Evolutionary conservation across 78 protist genomes (phyloP).

Genomic region (Dictyostelium discoideum): DNA sequence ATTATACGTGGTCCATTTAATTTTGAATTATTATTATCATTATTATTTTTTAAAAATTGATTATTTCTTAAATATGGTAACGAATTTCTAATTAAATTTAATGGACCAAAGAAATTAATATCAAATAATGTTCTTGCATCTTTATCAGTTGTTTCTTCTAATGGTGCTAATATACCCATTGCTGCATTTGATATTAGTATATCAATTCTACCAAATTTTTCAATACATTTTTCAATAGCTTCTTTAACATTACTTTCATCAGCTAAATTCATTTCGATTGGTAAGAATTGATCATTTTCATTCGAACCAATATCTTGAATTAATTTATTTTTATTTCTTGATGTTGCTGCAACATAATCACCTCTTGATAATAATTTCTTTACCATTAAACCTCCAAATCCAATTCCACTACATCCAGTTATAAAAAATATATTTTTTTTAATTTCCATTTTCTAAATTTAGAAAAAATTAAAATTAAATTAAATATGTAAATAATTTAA

Average conservation of each 20-base stretch:
- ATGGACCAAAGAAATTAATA: constrained; percentile 14
- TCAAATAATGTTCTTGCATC: neutral
- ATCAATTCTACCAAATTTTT: constrained; percentile 9
- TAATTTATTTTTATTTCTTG: neutral
- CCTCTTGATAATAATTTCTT: neutral
- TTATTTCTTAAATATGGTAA: constrained; percentile 18
- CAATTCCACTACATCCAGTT: constrained; percentile 5
- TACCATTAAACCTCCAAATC: neutral
- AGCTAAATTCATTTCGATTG: neutral
- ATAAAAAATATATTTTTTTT: neutral
- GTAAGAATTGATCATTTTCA: neutral
- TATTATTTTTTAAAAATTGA: neutral
- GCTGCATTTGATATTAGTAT: constrained; percentile 33
- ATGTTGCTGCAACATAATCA: constrained; percentile 19
- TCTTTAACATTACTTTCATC: neutral
- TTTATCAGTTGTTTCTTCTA: constrained; percentile 9
- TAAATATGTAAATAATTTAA: no score
- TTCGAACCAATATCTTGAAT: neutral
- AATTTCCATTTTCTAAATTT: neutral
- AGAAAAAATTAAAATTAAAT: no score
- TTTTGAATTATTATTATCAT: neutral
- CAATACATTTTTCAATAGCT: neutral
- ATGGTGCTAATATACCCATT: neutral
- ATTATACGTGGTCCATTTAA: neutral
- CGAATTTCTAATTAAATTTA: constrained; percentile 9